These are phyloP conservation scores for Aciculoconidium aculeatum DNA, from an alignment of 805 yeast genomes.

Conservation along the genomic window DNA sequence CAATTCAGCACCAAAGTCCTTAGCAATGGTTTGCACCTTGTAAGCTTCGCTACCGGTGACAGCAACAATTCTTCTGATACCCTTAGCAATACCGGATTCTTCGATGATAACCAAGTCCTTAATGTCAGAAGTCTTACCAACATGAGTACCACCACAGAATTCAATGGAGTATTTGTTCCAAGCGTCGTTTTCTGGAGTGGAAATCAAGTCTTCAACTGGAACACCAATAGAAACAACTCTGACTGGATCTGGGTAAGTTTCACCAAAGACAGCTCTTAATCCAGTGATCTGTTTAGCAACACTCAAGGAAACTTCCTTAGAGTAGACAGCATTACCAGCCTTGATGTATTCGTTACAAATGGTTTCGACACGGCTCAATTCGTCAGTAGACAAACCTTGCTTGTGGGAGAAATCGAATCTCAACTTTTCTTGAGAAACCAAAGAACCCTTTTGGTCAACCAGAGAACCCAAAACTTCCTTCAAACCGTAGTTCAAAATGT, in stretches of 20 bases:
- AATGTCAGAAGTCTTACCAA: slow-evolving; percentile 85
- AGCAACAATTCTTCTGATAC: slow-evolving; percentile 96
- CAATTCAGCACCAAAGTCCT: slow-evolving; percentile 59
- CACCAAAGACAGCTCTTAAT: slow-evolving; percentile 97
- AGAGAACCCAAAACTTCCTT: slow-evolving; percentile 81
- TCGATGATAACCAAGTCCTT: slow-evolving; percentile 85
- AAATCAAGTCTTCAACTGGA: slow-evolving; percentile 75
- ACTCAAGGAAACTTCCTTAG: slow-evolving; percentile 74
- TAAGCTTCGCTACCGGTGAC: slow-evolving; percentile 90
- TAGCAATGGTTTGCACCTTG: slow-evolving; percentile 82
- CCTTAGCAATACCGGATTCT: slow-evolving; percentile 98
- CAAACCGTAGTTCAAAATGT: slow-evolving; percentile 83
- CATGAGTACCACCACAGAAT: slow-evolving; percentile 99
- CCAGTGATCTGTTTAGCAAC: slow-evolving; percentile 73
- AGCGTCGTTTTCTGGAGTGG: slow-evolving; percentile 61
- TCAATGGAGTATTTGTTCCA: slow-evolving; percentile 83
- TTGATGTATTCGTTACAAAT: slow-evolving; percentile 69
- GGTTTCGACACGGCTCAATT: slow-evolving; percentile 69
- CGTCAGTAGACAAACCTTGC: slow-evolving; percentile 68
- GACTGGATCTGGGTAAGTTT: slow-evolving; percentile 98
- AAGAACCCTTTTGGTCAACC: slow-evolving; percentile 93
- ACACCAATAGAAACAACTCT: slow-evolving; percentile 95
- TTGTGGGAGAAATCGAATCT: slow-evolving; percentile 96
- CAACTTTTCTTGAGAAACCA: slow-evolving; percentile 91
- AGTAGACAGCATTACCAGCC: slow-evolving; percentile 64